These are phyloP conservation scores for Annona squamosa DNA, from an alignment of 164 flowering plant genomes.

Conservation along the genomic window DNA sequence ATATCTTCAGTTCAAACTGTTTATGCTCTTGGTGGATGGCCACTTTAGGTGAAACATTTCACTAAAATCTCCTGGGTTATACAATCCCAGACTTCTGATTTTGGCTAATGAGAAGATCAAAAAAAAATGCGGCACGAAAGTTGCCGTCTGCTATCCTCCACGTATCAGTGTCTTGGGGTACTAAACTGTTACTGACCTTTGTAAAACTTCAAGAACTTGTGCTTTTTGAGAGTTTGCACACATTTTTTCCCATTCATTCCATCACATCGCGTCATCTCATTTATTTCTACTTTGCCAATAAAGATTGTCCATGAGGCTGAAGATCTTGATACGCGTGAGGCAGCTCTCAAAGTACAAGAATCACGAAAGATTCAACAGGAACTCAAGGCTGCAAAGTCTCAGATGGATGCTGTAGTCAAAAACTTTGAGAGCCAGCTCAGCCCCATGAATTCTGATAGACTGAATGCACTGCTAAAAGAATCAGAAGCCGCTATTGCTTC, in stretches of 20 bases:
- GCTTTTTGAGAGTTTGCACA: neutral
- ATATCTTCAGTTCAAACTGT: too few species aligned
- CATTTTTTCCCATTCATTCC: neutral
- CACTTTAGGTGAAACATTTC: too few species aligned
- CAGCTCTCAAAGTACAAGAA: conserved; percentile 55
- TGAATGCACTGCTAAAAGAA: conserved; percentile 42
- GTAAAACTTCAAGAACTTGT: too few species aligned
- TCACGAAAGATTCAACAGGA: conserved; percentile 39
- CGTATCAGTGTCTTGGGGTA: too few species aligned
- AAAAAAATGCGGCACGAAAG: too few species aligned
- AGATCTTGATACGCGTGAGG: conserved; percentile 63
- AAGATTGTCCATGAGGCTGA: conserved; percentile 65
- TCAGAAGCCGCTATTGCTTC: conserved; percentile 67
- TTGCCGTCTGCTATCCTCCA: too few species aligned
- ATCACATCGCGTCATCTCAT: neutral
- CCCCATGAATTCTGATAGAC: conserved; percentile 34
- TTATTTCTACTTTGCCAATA: conserved; percentile 10
- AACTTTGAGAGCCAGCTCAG: conserved; percentile 55
- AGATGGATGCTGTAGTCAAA: conserved; percentile 47
- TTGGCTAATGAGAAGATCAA: too few species aligned
- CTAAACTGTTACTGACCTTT: too few species aligned
- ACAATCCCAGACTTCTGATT: too few species aligned
- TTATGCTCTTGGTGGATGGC: too few species aligned
- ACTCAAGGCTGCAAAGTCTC: conserved; percentile 37
- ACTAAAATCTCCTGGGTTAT: too few species aligned